Base-by-base conservation (phyloP, 257 asterid species). In the Nicotiana attenuata region DNA sequence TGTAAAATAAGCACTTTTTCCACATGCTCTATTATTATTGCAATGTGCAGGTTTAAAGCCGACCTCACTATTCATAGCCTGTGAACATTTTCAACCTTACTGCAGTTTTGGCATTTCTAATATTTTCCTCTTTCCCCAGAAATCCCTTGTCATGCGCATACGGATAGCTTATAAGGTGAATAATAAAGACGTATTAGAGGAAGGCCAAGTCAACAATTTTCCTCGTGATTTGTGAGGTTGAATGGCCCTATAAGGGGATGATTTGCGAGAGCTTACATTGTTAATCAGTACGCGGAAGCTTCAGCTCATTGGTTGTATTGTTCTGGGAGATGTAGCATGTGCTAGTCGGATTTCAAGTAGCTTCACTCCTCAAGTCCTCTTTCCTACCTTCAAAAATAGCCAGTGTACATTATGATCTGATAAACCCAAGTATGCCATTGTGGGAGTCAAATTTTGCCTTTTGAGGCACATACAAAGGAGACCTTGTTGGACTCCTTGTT, bases 141-240 rank as follows among this genome's bases (percentile, higher is more conserved):
- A 94, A 94, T 88, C 98, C 80, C 91, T 93, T 80, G 92, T 94
- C 79, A 94, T 96, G 99, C 93, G 98, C 85, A 24, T 91, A 22
- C 89, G 98, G 88, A 90, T 96, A 87, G 90, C 84, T 82, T 96
- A 96, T 81, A 93, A 92, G 90, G 88, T 59, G 80, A 91, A 92
- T 57, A 87, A 31, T 81, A 96, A 91, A 90, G 98, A 92, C 45
- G 89, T 91, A 75, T 84, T 92, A 85, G 99, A 96, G 92, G 97
- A 96, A 86, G 98, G 99, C 50, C 99, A 96, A 85, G 65, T 96
- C 87, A 93, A 77, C 88, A 94, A 89, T 85, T 96, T 96, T 84
- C 99, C 99, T 28, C 92, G 84, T 33, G 96, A 68, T 57, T 87
- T 96, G 85, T 96, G 89, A 90, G 63, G 80, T 35, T 26, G 22